Percentiles rank a stretch among this genome's conserved stretches.
Conservation (phyloP, 768 basidiomycete genomes). For the Suillus sp. region DNA sequence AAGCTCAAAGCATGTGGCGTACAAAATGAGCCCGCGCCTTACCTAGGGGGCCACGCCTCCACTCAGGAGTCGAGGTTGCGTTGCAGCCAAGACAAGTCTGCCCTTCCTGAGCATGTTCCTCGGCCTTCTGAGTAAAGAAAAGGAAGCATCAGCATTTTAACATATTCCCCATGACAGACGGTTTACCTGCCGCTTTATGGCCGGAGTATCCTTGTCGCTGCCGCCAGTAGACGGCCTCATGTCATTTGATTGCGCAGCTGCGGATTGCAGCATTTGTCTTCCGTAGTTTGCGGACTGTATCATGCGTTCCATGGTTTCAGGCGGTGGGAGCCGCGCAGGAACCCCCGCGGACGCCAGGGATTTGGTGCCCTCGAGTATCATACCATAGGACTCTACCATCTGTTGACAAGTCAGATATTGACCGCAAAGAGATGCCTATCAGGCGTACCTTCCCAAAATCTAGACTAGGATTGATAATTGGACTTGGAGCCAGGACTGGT, state of each 20-base stretch:
- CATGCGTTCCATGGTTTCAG: constrained; percentile 45
- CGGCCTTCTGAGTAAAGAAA: constrained; percentile 34
- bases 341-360: constrained; percentile 29
- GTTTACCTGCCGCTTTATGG: constrained; percentile 38
- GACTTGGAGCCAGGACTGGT: constrained; percentile 28
- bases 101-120: constrained; percentile 53
- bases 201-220: constrained; percentile 34
- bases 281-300: constrained; percentile 46
- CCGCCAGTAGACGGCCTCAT: constrained; percentile 24
- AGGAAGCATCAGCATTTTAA: constrained; percentile 27
- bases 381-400: constrained; percentile 47
- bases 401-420: constrained; percentile 24
- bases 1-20: constrained; percentile 26
- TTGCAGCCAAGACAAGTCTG: constrained; percentile 81
- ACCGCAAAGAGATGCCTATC: constrained; percentile 6
- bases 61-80: constrained; percentile 86
- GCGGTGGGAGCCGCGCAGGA: constrained; percentile 27
- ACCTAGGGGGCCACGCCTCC: constrained; percentile 85
- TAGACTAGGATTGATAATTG: constrained; percentile 31
- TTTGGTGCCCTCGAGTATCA: constrained; percentile 43
- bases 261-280: constrained; percentile 34
- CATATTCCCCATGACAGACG: constrained; percentile 27
- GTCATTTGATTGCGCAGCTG: constrained; percentile 30
- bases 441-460: constrained; percentile 46
- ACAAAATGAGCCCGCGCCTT: constrained; percentile 32